Evolutionary conservation across 805 yeast species (phyloP).

Genomic region (Ogataea saltuana): DNA sequence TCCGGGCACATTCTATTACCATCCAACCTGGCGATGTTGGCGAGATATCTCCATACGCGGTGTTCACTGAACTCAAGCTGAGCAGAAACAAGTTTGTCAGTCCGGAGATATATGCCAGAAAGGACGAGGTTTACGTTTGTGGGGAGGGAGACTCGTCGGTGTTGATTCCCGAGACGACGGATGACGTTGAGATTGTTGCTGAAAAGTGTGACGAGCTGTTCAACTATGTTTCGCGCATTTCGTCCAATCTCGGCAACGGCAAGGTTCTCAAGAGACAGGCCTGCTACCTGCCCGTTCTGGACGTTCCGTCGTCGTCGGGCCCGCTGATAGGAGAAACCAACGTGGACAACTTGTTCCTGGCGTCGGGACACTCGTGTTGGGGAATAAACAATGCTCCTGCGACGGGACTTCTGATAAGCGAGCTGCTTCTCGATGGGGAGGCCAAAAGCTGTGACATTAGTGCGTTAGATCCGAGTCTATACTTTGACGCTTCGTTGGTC

Average conservation of each 20-base stretch:
- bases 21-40: slow-evolving; percentile 73
- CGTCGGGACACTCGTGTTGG: slow-evolving; percentile 98
- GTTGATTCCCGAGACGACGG: slow-evolving; percentile 90
- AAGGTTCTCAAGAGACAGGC: slow-evolving; percentile 84
- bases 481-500: slow-evolving; percentile 68
- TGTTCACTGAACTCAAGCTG: slow-evolving; percentile 87
- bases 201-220: slow-evolving; percentile 88
- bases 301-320: slow-evolving; percentile 89
- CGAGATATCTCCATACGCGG: slow-evolving; percentile 85
- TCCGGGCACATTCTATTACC: slow-evolving; percentile 94
- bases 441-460: slow-evolving; percentile 75
- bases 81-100: slow-evolving; percentile 68
- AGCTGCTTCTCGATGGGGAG: slow-evolving; percentile 80
- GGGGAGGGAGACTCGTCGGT: slow-evolving; percentile 95
- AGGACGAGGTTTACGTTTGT: slow-evolving; percentile 94
- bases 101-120: slow-evolving; percentile 94
- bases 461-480: slow-evolving; percentile 81
- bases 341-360: slow-evolving; percentile 72
- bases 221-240: slow-evolving; percentile 73
- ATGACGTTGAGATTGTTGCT: slow-evolving; percentile 84
- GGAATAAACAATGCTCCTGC: slow-evolving; percentile 98
- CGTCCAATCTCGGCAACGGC: slow-evolving; percentile 70
- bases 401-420: slow-evolving; percentile 92
- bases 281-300: slow-evolving; percentile 91
- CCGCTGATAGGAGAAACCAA: slow-evolving; percentile 94